Percentiles rank a stretch among this genome's conserved stretches.
These are phyloP conservation scores for Malassezia vespertilionis DNA, from an alignment of 1,284 basidiomycete species.

Conservation along the genomic window DNA sequence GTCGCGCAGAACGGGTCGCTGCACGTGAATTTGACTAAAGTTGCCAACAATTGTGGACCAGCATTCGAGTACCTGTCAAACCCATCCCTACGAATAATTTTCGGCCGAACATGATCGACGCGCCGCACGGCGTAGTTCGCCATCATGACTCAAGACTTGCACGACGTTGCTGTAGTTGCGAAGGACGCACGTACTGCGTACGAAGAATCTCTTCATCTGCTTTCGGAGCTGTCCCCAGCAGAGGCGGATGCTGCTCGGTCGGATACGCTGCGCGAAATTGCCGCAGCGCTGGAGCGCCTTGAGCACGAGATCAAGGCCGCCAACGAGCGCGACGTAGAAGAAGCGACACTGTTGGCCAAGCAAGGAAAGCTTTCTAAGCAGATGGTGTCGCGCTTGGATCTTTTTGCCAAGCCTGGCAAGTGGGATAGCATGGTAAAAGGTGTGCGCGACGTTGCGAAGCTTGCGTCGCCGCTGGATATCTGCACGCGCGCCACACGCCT, in stretches of 20 bases:
- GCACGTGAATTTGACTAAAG: too few species aligned
- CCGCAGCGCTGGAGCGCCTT: slow-evolving; percentile 23
- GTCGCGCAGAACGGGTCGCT: too few species aligned
- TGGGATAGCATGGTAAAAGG: slow-evolving; percentile 90
- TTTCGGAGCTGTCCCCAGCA: too few species aligned
- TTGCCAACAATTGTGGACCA: too few species aligned
- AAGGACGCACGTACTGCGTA: slow-evolving; percentile 12
- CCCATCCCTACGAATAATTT: too few species aligned
- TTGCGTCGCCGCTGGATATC: slow-evolving; percentile 75
- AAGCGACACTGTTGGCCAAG: slow-evolving; percentile 63
- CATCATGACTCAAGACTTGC: too few species aligned
- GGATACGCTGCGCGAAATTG: slow-evolving; percentile 26
- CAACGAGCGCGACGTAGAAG: slow-evolving; percentile 35
- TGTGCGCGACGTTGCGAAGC: slow-evolving; percentile 68
- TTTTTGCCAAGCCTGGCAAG: slow-evolving; percentile 67
- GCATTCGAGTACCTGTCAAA: too few species aligned
- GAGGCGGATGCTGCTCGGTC: slow-evolving; percentile 23
- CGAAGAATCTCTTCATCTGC: too few species aligned
- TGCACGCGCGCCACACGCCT: slow-evolving; percentile 79
- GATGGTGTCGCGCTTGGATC: slow-evolving; percentile 73
- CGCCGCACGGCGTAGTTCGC: too few species aligned
- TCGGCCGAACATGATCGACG: too few species aligned
- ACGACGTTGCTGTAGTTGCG: too few species aligned
- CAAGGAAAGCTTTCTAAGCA: slow-evolving; percentile 71
- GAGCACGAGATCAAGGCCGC: slow-evolving; percentile 25